A percentile compares a stretch with the other conserved stretches of the same genome.
phyloP scores from a whole-genome alignment of 2,329 filamentous ascomycete species.

The Colletotrichum sp. region DNA sequence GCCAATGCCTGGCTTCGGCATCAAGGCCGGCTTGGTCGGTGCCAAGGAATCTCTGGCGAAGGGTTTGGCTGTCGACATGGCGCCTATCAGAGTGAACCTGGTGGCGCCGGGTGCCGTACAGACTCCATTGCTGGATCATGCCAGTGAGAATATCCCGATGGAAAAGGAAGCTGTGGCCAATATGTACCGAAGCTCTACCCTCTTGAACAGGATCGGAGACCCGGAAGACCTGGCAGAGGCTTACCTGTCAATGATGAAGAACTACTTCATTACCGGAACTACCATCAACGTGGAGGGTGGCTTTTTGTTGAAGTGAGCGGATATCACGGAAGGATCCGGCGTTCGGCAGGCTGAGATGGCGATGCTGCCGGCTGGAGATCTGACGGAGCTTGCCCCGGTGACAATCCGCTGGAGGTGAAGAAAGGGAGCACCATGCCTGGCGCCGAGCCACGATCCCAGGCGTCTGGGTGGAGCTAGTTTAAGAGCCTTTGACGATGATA shows the following conservation, averaged over 20 bases:
- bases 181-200: neutral
- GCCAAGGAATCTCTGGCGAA: constrained; percentile 58
- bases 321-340: neutral
- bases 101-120: constrained; percentile 60
- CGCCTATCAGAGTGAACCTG: constrained; percentile 67
- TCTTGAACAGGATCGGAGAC: neutral
- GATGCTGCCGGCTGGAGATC: neutral
- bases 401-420: neutral
- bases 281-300: constrained; percentile 18
- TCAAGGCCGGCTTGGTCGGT: constrained; percentile 52
- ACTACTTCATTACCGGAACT: constrained; percentile 39
- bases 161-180: neutral
- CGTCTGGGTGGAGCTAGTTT: neutral
- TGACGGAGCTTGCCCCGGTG: neutral
- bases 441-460: neutral
- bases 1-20: constrained; percentile 56
- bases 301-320: neutral
- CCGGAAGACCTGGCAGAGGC: constrained; percentile 47
- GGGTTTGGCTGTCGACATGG: constrained; percentile 66
- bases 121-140: constrained; percentile 43
- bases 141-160: neutral
- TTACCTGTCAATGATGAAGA: constrained; percentile 48
- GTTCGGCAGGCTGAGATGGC: neutral
- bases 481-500: neutral
- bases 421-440: neutral